These are phyloP conservation scores for Kluyveromyces siamensis DNA, from an alignment of 805 yeast species.

Conservation along the genomic window DNA sequence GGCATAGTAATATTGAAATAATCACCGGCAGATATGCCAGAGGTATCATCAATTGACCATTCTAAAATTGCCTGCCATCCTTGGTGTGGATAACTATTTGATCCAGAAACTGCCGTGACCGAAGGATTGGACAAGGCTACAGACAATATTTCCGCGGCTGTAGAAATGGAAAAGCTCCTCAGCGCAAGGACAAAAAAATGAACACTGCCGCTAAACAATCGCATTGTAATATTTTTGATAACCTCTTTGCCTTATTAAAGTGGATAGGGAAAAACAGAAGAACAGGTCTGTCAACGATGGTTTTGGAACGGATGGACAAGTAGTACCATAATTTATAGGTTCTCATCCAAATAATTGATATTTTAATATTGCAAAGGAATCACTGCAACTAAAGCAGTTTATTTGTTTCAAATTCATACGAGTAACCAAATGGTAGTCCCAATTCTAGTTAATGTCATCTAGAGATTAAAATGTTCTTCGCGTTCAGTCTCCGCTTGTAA, in stretches of 20 bases:
- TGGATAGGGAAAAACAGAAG: too few relatives aligned
- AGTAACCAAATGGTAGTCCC: background rate
- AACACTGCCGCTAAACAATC: background rate
- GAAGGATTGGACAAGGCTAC: conserved; percentile 1
- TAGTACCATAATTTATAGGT: background rate
- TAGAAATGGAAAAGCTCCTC: background rate
- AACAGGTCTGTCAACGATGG: background rate
- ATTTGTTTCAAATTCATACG: background rate
- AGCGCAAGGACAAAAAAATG: background rate
- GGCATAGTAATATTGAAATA: conserved; percentile 22
- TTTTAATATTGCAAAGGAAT: background rate
- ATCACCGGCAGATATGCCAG: conserved; percentile 18
- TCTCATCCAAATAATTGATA: background rate
- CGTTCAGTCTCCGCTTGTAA: background rate
- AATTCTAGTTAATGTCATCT: background rate
- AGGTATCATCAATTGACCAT: conserved; percentile 15
- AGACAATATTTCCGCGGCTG: background rate
- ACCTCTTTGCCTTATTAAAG: background rate
- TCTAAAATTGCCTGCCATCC: conserved; percentile 29
- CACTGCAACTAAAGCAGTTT: background rate
- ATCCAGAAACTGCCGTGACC: background rate
- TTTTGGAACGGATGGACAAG: background rate
- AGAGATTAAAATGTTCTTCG: background rate
- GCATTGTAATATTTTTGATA: background rate
- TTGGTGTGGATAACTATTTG: conserved; percentile 17